Evolutionary conservation across 2,329 filamentous ascomycete genomes (phyloP).

Genomic region (Metarhizium brunneum): DNA sequence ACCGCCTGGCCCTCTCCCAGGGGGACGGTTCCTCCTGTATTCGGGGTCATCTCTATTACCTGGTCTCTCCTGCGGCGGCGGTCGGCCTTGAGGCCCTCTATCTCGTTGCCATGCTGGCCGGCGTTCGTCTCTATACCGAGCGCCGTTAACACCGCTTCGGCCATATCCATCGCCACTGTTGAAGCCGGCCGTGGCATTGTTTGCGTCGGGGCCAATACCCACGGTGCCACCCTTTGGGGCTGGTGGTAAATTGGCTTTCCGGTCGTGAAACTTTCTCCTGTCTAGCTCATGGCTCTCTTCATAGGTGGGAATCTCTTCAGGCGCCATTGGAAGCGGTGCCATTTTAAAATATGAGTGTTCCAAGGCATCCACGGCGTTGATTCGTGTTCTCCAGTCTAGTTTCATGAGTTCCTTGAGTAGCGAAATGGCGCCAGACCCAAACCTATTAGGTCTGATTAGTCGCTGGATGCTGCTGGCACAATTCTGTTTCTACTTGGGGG

Average conservation of each 20-base stretch:
- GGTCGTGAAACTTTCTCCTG: conserved; percentile 78
- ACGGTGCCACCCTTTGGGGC: conserved; percentile 88
- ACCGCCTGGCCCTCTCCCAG: conserved; percentile 11
- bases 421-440: conserved; percentile 63
- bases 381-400: conserved; percentile 78
- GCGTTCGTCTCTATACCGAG: conserved; percentile 37
- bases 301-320: conserved; percentile 81
- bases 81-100: conserved; percentile 40
- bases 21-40: conserved; percentile 32
- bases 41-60: conserved; percentile 25
- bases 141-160: conserved; percentile 38
- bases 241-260: conserved; percentile 75
- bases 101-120: conserved; percentile 47
- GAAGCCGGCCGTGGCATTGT: conserved; percentile 36
- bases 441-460: conserved; percentile 27
- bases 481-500: conserved; percentile 3
- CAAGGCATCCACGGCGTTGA: conserved; percentile 90
- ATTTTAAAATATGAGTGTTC: conserved; percentile 87
- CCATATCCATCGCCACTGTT: conserved; percentile 42
- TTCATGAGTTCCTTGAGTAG: conserved; percentile 74
- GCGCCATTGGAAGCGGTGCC: conserved; percentile 66
- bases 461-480: conserved; percentile 7
- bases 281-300: conserved; percentile 97
- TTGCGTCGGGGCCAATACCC: conserved; percentile 57
- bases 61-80: conserved; percentile 32